Evolutionary conservation across 352 stramenopile genomes (phyloP), one percentile per base, ranked within the genome.

Genomic region (Globisporangium cystogenes): DNA sequence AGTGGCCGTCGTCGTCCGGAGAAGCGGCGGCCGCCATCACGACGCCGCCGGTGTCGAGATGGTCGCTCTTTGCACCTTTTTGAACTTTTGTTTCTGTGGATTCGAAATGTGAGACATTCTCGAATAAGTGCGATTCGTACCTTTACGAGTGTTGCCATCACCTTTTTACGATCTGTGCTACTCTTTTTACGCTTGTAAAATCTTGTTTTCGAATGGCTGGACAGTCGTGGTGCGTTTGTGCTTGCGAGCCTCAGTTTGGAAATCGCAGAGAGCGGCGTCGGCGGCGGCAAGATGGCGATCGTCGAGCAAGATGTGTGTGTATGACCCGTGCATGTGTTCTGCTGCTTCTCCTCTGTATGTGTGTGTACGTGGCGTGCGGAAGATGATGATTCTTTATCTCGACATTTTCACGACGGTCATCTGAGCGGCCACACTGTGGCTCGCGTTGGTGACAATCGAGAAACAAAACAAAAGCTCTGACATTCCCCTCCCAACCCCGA

Each of bases 381-480:
- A 79, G 68, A 87, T 86, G 74, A 90, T 93, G 82, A 93, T 76
- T 69, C 68, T 68, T 80, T 82, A 84, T 87, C 81, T 91, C 80
- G 74, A 90, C 67, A 69, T 82, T 89, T 84, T 93, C 82, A 93
- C 80, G 82, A 93, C 82, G 82, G 82, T 93, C 82, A 86, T 90
- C 82, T 93, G 80, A 93, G 80, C 64, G 48, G 42, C 49, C 53
- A 70, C 50, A 46, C 35, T 63, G 53, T 60, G 43, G 60, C 54
- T 65, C 42, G 69, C 79, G 57, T 62, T 93, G 82, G 69, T 88
- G 82, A 91, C 60, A 93, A 70, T 90, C 78, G 80, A 90, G 80
- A 87, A 86, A 76, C 70, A 77, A 82, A 83, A 86, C 60, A 74
- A 39, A 82, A 80, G 62, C 53, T 87, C 79, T 90, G 79, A 90